phyloP scores from a whole-genome alignment of 805 yeast genomes.

The Monosporozyma aquatica region DNA sequence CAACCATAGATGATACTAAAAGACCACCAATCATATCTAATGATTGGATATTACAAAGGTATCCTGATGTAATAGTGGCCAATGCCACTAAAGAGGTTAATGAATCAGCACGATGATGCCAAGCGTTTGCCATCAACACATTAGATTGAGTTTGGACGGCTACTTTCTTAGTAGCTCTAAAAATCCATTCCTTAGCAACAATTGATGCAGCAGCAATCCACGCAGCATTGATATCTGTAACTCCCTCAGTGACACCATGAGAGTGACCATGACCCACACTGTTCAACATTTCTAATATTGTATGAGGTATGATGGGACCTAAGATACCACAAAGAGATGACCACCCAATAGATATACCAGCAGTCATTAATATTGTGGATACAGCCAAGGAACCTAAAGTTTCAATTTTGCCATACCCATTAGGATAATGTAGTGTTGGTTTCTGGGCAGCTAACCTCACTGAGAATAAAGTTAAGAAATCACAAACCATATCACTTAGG shows the following conservation, averaged over 20 bases:
- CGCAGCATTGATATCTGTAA: conserved; percentile 78
- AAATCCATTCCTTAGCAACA: conserved; percentile 76
- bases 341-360: conserved; percentile 88
- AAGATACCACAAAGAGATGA: conserved; percentile 59
- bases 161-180: conserved; percentile 67
- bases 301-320: conserved; percentile 57
- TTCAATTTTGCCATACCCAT: conserved; percentile 89
- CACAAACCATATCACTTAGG: conserved; percentile 80
- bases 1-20: conserved; percentile 66
- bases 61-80: conserved; percentile 75
- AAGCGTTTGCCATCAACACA: conserved; percentile 88
- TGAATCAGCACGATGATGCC: conserved; percentile 95
- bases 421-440: conserved; percentile 57
- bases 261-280: conserved; percentile 23
- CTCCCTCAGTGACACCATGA: conserved; percentile 30
- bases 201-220: conserved; percentile 89
- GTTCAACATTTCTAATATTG: conserved; percentile 38
- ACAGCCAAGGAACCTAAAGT: conserved; percentile 86
- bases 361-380: conserved; percentile 68
- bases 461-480: conserved; percentile 78
- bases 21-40: conserved; percentile 87
- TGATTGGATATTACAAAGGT: conserved; percentile 66
- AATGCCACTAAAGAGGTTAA: conserved; percentile 85
- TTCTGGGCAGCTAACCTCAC: conserved; percentile 64
- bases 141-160: conserved; percentile 72